Evolutionary conservation across 306 rosid species (phyloP), one percentile per base, ranked within the genome.

Genomic region (Cyclanthera cordifolia): DNA sequence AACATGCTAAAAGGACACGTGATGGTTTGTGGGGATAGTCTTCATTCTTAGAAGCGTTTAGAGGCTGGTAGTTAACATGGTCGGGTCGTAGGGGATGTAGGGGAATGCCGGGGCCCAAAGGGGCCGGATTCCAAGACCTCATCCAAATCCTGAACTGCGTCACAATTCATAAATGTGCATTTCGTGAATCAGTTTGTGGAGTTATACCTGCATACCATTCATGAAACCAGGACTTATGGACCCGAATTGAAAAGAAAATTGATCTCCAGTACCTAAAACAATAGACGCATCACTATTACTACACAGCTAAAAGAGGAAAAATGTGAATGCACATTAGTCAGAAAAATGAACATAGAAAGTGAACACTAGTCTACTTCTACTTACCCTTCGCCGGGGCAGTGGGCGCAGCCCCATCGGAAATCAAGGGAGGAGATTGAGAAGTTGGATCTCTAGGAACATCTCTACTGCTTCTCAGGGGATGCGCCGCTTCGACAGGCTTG

Each of bases 231-330:
- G 97, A 78, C 74, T 81, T 41, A 94, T 82, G 13, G 99, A 82
- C 59, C 99, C 99, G 77, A 94, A 94, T 74, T 94, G 99, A 69
- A 94, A 78, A 65, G 95, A 17, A 56, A 83, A 78, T 15, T 77
- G 81, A 82, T 90, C 99, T 70, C 85, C 96, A n/a, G 85, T 50
- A 67, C 73, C 83, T 79, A 70, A 74, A 58, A 49, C 71, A 82
- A 68, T 49, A 80, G 28, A 37, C 27, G 50, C 46, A 64, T 37
- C 46, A 69, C 8, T 27, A 69, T 51, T 5, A 43, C 21, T 5
- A 64, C 6, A 4, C 30, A 6, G 37, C 65, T 58, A 48, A 14
- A 45, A 19, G 16, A 56, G 28, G 27, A 6, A 45, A 48, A 13
- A 28, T 16, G 30, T 0, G 11, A 11, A 25, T 54, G 13, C 43